Evolutionary conservation across 192 early-diverging fungal species (phyloP), one percentile per base, ranked within the genome.

Genomic region (Backusella psychrophila): DNA sequence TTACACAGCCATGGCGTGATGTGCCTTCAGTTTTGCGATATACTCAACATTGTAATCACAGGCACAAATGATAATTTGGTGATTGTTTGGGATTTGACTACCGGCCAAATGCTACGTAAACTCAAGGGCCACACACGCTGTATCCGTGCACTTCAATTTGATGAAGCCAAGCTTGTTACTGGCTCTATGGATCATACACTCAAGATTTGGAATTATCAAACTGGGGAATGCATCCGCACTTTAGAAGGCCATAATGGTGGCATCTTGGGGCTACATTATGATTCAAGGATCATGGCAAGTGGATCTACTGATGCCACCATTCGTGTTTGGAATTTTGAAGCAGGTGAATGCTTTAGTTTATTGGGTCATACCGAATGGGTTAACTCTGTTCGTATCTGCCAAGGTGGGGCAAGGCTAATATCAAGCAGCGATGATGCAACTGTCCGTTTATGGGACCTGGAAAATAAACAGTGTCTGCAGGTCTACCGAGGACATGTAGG

Each of bases 121-220:
- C 85, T 98, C 0, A 86, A 82, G 0, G 97, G 97, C 15, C 97
- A 98, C 83, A 91, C 89, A 4, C 86, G 92, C 49, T 90, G 92
- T 53, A 94, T 99, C 4, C 88, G 92, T 7, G 92, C 93, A 1
- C 85, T 98, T 3, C 95, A 99, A 73, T 96, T 98, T 82, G 98
- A 99, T 78, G 93, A 97, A 44, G 86, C 86, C 72, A 97, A 96
- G 85, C 87, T 99, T 69, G 90, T 97, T 29, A 93, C 95, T 15
- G 94, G 95, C 41, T 96, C 96, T 3, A 89, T 96, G 83, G 96
- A 98, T 75, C 83, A 90, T 6, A 97, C 96, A 0, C 84, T 99
- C 11, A 87, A 89, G 63, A 94, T 99, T 68, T 99, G 97, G 97
- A 91, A 93, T 73, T 92, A 94, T 79, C 88, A 92, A 52, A 91